Percentiles rank a stretch among this genome's conserved stretches.
phyloP scores from a whole-genome alignment of 805 yeast species.

The Nakazawaea wyomingensis region DNA sequence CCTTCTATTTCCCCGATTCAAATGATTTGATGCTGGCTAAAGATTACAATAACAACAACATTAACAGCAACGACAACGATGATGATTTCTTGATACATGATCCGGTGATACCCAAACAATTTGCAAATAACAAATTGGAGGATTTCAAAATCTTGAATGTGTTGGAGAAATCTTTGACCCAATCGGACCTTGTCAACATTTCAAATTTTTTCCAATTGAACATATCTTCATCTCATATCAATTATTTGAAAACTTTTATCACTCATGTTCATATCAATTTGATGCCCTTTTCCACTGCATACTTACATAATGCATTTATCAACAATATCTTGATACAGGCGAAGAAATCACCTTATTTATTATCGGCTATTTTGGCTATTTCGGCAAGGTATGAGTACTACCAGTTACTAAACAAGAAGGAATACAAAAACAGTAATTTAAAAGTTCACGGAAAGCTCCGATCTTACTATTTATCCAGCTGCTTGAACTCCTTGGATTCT shows the following conservation, averaged over 20 bases:
- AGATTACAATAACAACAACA: conserved; percentile 2
- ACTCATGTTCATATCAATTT: conserved; percentile 30
- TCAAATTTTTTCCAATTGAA: conserved; percentile 28
- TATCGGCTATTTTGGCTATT: conserved; percentile 68
- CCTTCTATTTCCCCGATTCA: conserved; percentile 2
- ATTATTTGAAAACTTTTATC: conserved; percentile 27
- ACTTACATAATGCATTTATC: conserved; percentile 28
- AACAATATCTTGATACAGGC: conserved; percentile 27
- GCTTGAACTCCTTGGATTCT: conserved; percentile 55
- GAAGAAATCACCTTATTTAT: conserved; percentile 50
- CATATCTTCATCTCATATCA: conserved; percentile 25
- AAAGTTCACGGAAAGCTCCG: conserved; percentile 51
- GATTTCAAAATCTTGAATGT: conserved; percentile 13
- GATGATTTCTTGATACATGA: conserved; percentile 10
- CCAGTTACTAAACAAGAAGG: conserved; percentile 19
- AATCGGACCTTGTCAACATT: conserved; percentile 21
- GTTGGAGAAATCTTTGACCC: conserved; percentile 23
- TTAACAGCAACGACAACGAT: too few relatives aligned
- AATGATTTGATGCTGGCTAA: background rate
- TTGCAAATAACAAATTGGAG: background rate
- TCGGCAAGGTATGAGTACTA: conserved; percentile 53
- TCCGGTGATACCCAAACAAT: conserved; percentile 10
- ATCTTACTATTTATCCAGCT: conserved; percentile 58
- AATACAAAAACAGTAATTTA: conserved; percentile 6
- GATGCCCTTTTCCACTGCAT: conserved; percentile 30